Base-by-base conservation (phyloP, 495 filamentous ascomycete genomes). In the Cetradonia linearis region DNA sequence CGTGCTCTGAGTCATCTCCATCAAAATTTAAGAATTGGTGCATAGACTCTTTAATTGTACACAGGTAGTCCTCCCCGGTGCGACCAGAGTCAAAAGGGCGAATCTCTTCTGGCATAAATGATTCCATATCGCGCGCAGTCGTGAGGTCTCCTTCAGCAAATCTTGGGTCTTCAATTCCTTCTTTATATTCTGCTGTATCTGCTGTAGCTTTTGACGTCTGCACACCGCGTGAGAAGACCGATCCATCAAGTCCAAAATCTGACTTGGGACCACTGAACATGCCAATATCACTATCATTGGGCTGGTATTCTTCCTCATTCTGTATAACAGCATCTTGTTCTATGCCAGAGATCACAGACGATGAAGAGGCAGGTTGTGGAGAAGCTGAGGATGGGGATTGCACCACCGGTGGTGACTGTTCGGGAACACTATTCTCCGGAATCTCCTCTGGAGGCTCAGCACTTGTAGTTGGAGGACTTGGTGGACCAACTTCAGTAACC, bases 1-100 rank as follows among this genome's bases (percentile, higher is more conserved):
- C 36, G 23, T 25, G 25, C 6, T 27, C 48, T 10, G 58, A 44
- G 6, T 40, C 48, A 31, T 20, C 5, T 20, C 23, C 25, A 3
- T 38, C 37, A 6, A 23, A 27, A 36, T 47, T 5, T 10, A 55
- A 33, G 4, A 46, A 38, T 8, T 56, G 37, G 18, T 31, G 11
- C 7, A 50, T 38, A 11, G 52, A 48, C 6, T 61, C 50, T n/a
- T 37, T 37, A 10, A 37, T 54, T n/a, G 23, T 36, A n/a, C 20
- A 55, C 27, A 10, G 25, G 13, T 34, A 20, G 23, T 62, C 37
- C 20, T 42, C 36, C 8, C 28, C 16, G 48, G 27, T 53, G 2
- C 40, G 33, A 16, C 49, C 7, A 46, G 62, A 61, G 13, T 38
- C 67, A 28, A 71, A 67, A 23, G 68, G 67, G 37, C 72, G 66